phyloP scores from a whole-genome alignment of 257 asterid species.

The Nicotiana attenuata region DNA sequence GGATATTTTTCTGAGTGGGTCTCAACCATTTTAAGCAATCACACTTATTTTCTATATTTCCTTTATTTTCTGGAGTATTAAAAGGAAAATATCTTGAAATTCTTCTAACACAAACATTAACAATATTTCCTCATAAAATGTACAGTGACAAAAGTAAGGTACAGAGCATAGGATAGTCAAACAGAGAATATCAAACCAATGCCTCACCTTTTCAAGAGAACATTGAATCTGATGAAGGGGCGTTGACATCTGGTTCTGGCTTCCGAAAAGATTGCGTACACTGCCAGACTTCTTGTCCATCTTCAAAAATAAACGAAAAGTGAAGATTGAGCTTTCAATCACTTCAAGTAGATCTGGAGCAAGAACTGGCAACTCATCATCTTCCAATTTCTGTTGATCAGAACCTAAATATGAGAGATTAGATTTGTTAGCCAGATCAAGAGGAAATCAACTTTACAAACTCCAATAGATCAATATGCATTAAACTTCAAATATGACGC shows the following conservation, averaged over 20 bases:
- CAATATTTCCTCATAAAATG: background rate
- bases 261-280: constrained; percentile 42
- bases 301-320: constrained; percentile 65
- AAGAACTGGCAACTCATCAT: constrained; percentile 41
- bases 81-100: background rate
- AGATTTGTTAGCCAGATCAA: constrained; percentile 8
- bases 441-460: background rate
- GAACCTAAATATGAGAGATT: constrained; percentile 41
- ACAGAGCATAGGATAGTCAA: background rate
- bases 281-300: constrained; percentile 66
- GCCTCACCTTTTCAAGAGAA: constrained; percentile 66
- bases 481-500: background rate
- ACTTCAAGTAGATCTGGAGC: constrained; percentile 59
- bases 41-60: background rate
- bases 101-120: background rate
- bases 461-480: background rate
- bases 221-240: constrained; percentile 76
- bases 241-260: constrained; percentile 58
- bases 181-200: background rate
- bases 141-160: background rate
- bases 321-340: constrained; percentile 67
- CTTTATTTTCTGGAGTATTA: background rate
- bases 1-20: background rate
- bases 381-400: constrained; percentile 44
- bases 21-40: background rate